These are phyloP conservation scores for Fusarium nanum DNA, from an alignment of 2,329 filamentous ascomycete species.

Conservation along the genomic window DNA sequence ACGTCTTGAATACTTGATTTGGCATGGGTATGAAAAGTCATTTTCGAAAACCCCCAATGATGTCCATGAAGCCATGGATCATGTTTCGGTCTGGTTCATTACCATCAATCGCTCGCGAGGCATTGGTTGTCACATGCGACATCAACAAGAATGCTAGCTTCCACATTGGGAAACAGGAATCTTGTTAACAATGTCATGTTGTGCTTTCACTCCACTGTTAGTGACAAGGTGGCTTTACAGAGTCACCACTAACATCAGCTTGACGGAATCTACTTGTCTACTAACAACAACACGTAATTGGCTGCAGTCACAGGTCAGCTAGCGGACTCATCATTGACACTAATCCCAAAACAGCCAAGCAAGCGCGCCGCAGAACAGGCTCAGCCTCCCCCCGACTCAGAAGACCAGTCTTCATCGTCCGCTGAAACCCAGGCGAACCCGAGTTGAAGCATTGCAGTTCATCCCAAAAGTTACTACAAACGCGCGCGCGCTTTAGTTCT, in stretches of 20 bases:
- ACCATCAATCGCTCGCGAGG: not conserved
- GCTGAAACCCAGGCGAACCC: conserved; percentile 49
- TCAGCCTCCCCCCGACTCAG: conserved; percentile 42
- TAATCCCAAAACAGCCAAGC: conserved; percentile 49
- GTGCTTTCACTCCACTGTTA: conserved; percentile 7
- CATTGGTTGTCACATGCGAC: conserved; percentile 28
- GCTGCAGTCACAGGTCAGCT: conserved; percentile 24
- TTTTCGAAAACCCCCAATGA: not conserved
- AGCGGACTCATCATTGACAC: conserved; percentile 38
- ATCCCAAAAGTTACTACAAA: conserved; percentile 42
- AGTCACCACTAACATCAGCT: conserved; percentile 6
- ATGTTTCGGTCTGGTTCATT: not conserved
- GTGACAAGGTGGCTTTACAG: fast-evolving
- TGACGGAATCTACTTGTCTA: conserved; percentile 4
- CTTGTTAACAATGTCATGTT: conserved; percentile 7
- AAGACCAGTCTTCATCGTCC: conserved; percentile 46
- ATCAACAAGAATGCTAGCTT: not conserved
- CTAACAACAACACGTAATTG: conserved; percentile 40
- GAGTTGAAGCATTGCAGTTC: conserved; percentile 47
- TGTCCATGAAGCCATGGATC: conserved; percentile 13
- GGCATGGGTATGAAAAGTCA: not conserved
- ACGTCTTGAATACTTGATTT: not conserved
- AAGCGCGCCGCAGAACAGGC: conserved; percentile 30
- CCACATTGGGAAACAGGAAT: not conserved
- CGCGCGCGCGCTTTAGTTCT: conserved; percentile 45